Percentiles rank a stretch among this genome's conserved stretches.
Conservation (phyloP, 345 rosid genomes). For the Lepidium sativum region DNA sequence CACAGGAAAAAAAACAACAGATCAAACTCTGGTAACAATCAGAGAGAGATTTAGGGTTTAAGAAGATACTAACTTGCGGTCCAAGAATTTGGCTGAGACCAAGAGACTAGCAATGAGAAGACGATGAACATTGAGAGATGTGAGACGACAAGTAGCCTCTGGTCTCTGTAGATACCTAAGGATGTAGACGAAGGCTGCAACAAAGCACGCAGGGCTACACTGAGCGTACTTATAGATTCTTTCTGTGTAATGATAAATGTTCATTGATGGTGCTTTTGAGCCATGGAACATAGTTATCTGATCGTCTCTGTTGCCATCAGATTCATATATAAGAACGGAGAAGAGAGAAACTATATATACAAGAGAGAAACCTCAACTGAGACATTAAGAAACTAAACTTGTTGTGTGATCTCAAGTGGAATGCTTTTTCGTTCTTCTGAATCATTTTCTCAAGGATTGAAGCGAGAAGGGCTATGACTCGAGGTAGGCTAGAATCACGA, state of each 20-base stretch:
- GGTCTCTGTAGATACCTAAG: constrained; percentile 27
- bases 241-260: constrained; percentile 20
- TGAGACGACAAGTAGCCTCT: constrained; percentile 16
- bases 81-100: constrained; percentile 36
- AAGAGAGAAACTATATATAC: background rate
- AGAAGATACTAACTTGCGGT: constrained; percentile 28
- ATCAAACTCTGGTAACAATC: background rate
- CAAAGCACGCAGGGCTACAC: constrained; percentile 31
- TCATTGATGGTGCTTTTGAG: constrained; percentile 21
- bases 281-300: constrained; percentile 31
- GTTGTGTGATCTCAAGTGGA: background rate
- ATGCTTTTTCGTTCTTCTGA: constrained; percentile 5
- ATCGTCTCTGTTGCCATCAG: constrained; percentile 4
- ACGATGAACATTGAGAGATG: constrained; percentile 38
- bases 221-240: constrained; percentile 26
- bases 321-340: constrained; percentile 2
- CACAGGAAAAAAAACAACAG: background rate
- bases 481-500: constrained; percentile 15
- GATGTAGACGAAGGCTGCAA: constrained; percentile 24
- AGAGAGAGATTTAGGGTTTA: background rate
- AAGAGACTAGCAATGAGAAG: constrained; percentile 36
- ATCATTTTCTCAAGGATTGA: constrained; percentile 26
- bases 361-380: background rate
- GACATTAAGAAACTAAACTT: constrained; percentile 17
- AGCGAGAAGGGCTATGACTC: constrained; percentile 23